A percentile compares a stretch with the other conserved stretches of the same genome.
These are phyloP conservation scores for Penicillium taxi DNA, from an alignment of 495 filamentous ascomycete genomes.

Conservation along the genomic window DNA sequence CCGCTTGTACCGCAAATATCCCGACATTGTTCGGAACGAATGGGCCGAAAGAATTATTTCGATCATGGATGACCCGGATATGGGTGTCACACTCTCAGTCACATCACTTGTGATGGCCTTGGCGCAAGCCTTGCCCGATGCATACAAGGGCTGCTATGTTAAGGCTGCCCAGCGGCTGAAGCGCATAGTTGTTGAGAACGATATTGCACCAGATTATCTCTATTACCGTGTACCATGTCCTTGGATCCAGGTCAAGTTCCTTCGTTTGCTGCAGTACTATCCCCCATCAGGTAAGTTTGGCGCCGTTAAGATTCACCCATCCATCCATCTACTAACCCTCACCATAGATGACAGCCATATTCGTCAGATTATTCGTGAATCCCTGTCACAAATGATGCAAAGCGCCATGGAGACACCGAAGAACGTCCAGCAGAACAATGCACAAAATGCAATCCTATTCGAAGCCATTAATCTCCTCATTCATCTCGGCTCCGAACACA, in stretches of 20 bases:
- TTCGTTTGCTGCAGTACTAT: constrained; percentile 90
- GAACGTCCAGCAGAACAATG: constrained; percentile 99
- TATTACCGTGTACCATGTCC: constrained; percentile 99
- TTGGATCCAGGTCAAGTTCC: constrained; percentile 94
- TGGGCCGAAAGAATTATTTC: constrained; percentile 98
- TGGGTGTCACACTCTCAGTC: constrained; percentile 91
- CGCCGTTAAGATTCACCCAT: background rate
- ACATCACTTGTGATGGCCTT: constrained; percentile 95
- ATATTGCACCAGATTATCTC: constrained; percentile 79
- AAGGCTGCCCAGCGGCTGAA: constrained; percentile 88
- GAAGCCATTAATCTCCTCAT: constrained; percentile 99
- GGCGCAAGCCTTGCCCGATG: constrained; percentile 85
- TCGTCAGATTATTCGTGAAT: constrained; percentile 85
- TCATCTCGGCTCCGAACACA: constrained; percentile 94
- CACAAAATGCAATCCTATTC: constrained; percentile 95
- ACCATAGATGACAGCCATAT: constrained; percentile 78
- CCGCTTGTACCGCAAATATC: constrained; percentile 88
- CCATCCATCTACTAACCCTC: constrained; percentile 4
- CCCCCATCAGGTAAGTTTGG: constrained; percentile 72
- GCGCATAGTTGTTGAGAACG: constrained; percentile 78
- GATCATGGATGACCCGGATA: constrained; percentile 92
- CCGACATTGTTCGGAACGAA: constrained; percentile 85
- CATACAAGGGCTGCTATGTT: constrained; percentile 88
- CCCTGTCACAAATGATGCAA: constrained; percentile 82
- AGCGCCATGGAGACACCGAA: constrained; percentile 88